phyloP scores from a whole-genome alignment of 1,284 basidiomycete genomes.

The Moesziomyces antarcticus region DNA sequence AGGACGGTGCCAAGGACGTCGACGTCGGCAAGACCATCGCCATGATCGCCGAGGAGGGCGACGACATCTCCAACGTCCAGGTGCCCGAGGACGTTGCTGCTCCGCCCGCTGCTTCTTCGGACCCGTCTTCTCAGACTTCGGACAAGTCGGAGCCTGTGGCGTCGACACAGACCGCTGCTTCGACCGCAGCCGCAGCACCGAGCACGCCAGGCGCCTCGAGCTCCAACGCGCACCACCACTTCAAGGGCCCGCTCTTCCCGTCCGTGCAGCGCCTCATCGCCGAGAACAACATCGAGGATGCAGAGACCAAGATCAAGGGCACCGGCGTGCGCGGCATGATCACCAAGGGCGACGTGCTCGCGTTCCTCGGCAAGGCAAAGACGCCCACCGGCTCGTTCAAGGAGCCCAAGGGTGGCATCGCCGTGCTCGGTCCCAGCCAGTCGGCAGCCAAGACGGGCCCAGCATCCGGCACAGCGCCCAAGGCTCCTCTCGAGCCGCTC shows the following conservation, averaged over 20 bases:
- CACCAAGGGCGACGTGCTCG: constrained; percentile 70
- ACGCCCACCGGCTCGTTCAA: constrained; percentile 60
- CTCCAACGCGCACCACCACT: constrained; percentile 33
- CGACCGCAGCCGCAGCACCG: constrained; percentile 27
- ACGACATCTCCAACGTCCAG: constrained; percentile 68
- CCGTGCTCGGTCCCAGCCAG: constrained; percentile 51
- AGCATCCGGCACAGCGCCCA: constrained; percentile 17
- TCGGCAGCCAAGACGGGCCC: constrained; percentile 34
- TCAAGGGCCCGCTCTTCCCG: constrained; percentile 61
- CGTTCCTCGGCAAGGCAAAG: constrained; percentile 64
- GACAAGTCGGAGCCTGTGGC: constrained; percentile 31
- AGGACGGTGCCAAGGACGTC: constrained; percentile 66
- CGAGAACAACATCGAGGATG: constrained; percentile 62
- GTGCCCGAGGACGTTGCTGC: constrained; percentile 47
- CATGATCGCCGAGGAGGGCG: constrained; percentile 69
- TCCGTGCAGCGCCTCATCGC: constrained; percentile 67
- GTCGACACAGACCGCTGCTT: constrained; percentile 35
- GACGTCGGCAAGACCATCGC: constrained; percentile 68
- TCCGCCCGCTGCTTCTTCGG: constrained; percentile 12
- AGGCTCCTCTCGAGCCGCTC: constrained; percentile 36
- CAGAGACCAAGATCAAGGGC: constrained; percentile 66
- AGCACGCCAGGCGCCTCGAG: constrained; percentile 29
- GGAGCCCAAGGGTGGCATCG: constrained; percentile 45
- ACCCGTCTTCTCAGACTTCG: constrained; percentile 17
- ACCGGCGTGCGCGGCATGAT: constrained; percentile 69